Evolutionary conservation across 75 land plant species (phyloP).

Genomic region (Pseudotsuga menziesii): DNA sequence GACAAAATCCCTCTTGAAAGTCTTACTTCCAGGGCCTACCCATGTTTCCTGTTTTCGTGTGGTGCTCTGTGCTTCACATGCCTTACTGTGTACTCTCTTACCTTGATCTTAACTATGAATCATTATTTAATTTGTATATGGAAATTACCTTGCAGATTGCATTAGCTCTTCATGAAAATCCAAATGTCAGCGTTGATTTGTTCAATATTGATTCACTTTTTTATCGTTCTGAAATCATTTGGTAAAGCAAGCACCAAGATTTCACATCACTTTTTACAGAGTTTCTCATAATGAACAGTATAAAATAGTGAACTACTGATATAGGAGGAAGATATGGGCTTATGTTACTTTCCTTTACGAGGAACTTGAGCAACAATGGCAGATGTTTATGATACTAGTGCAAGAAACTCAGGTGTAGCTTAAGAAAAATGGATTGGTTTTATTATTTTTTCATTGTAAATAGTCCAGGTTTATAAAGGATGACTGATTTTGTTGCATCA

Average conservation of each 20-base stretch:
- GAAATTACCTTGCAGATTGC: not conserved
- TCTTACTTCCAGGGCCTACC: not conserved
- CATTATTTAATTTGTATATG: constrained; percentile 12
- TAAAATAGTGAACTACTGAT: not conserved
- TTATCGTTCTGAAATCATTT: not conserved
- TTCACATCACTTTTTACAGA: not conserved
- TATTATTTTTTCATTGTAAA: no score
- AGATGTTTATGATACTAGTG: not conserved
- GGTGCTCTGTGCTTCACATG: constrained; percentile 5
- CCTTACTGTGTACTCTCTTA: constrained; percentile 9
- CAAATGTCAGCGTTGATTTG: not conserved
- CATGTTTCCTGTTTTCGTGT: not conserved
- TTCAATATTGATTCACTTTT: not conserved
- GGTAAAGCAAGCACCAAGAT: not conserved
- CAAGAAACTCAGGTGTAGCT: not conserved
- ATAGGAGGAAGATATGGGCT: not conserved
- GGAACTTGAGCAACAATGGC: not conserved
- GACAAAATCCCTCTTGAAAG: constrained; percentile 1
- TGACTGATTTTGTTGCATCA: no score
- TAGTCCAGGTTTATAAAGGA: no score
- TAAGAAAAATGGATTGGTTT: no score
- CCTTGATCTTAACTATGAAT: constrained; percentile 6
- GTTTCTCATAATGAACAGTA: not conserved
- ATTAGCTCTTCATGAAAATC: not conserved
- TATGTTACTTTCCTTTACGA: not conserved